These are phyloP conservation scores for Debaryomyces prosopidis DNA, from an alignment of 805 yeast species.

Conservation along the genomic window DNA sequence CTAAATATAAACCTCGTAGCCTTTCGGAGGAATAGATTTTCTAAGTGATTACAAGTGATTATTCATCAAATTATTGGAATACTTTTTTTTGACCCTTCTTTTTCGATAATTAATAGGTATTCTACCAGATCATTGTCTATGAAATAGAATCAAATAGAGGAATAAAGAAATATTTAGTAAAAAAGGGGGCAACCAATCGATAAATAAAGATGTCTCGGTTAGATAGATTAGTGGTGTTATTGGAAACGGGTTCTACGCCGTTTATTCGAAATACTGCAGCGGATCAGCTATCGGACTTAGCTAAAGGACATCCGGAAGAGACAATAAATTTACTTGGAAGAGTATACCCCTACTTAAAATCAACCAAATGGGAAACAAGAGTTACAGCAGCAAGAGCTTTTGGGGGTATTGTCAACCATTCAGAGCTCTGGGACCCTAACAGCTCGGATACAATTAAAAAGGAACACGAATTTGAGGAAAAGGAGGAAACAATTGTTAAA, in stretches of 20 bases:
- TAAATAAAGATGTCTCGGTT: conserved; percentile 44
- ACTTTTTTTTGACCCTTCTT: not conserved
- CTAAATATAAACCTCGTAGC: not conserved
- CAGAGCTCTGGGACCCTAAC: conserved; percentile 85
- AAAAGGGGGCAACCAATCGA: not conserved
- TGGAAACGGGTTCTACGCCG: conserved; percentile 94
- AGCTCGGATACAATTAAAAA: conserved; percentile 29
- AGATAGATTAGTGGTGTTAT: conserved; percentile 55
- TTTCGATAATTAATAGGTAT: not conserved
- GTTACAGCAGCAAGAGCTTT: conserved; percentile 92
- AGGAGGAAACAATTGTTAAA: conserved; percentile 9
- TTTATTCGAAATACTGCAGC: conserved; percentile 96
- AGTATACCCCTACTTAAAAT: conserved; percentile 84
- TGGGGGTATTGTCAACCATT: conserved; percentile 85
- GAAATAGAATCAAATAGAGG: not conserved
- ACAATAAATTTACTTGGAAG: conserved; percentile 77
- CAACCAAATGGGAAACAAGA: conserved; percentile 93
- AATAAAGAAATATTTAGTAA: not conserved
- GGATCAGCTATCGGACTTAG: conserved; percentile 91
- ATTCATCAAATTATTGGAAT: not conserved
- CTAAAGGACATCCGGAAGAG: conserved; percentile 94
- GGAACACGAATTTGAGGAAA: conserved; percentile 14
- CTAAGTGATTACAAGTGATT: not conserved
- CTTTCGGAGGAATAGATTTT: not conserved
- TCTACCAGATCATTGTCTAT: not conserved